Conservation (phyloP, 176 grass and related monocot species). For the Hyparrhenia diplandra region DNA sequence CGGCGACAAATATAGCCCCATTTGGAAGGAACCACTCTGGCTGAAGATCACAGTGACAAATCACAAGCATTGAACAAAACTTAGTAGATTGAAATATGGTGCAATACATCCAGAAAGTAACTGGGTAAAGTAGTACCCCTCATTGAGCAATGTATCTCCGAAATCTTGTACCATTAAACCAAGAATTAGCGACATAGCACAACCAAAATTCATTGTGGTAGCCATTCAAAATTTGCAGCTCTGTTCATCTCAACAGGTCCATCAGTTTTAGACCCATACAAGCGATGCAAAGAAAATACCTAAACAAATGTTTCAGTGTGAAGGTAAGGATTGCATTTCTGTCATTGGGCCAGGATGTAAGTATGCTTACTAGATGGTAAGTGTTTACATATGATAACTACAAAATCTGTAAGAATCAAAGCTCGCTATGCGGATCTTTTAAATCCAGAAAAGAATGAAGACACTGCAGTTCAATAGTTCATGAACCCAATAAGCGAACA, state of each 20-base stretch:
- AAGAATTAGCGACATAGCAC: not conserved
- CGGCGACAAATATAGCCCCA: no score
- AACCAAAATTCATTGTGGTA: not conserved
- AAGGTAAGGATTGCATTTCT: slow-evolving; percentile 6
- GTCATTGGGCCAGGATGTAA: not conserved
- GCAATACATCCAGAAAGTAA: not conserved
- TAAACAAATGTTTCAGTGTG: not conserved
- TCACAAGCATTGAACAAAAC: no score
- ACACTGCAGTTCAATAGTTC: slow-evolving; percentile 12
- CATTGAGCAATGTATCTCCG: not conserved
- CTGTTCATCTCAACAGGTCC: not conserved
- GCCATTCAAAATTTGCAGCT: not conserved
- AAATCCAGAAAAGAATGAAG: slow-evolving; percentile 33
- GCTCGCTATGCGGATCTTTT: slow-evolving; percentile 19
- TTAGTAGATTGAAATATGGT: not conserved
- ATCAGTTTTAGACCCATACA: not conserved
- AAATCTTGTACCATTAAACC: not conserved
- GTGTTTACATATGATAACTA: slow-evolving; percentile 14
- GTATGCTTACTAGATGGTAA: slow-evolving; percentile 13
- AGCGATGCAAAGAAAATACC: slow-evolving; percentile 5
- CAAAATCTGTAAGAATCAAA: slow-evolving; percentile 40
- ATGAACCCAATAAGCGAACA: slow-evolving; percentile 13
- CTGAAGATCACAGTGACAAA: no score
- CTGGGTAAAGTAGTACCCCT: not conserved
- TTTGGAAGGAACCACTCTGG: no score